These are phyloP conservation scores for Atalantia buxifolia DNA, from an alignment of 345 rosid species.

Conservation along the genomic window DNA sequence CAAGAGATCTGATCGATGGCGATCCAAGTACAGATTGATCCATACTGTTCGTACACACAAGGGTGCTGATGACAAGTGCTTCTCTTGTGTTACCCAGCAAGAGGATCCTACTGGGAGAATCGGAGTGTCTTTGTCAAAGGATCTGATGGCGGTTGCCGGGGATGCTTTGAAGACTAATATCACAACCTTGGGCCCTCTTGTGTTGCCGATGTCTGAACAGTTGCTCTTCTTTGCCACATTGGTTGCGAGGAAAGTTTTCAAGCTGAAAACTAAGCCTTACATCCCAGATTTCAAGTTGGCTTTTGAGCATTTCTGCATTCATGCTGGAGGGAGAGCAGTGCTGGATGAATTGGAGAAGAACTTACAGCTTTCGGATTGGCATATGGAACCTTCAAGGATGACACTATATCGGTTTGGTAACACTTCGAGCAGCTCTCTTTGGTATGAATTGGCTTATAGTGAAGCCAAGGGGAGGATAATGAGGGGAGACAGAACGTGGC, in stretches of 20 bases:
- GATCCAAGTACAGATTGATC: slow-evolving; percentile 44
- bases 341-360: slow-evolving; percentile 54
- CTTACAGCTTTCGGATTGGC: slow-evolving; percentile 49
- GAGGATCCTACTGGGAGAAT: slow-evolving; percentile 41
- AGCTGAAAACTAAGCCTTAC: slow-evolving; percentile 45
- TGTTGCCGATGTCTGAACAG: slow-evolving; percentile 50
- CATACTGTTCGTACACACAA: slow-evolving; percentile 54
- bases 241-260: slow-evolving; percentile 43
- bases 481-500: slow-evolving; percentile 52
- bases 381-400: slow-evolving; percentile 66
- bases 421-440: slow-evolving; percentile 58
- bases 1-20: slow-evolving; percentile 29
- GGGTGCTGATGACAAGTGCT: slow-evolving; percentile 50
- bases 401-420: slow-evolving; percentile 48
- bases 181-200: slow-evolving; percentile 61
- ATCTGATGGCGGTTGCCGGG: slow-evolving; percentile 64
- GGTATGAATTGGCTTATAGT: slow-evolving; percentile 51
- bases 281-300: slow-evolving; percentile 60
- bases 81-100: slow-evolving; percentile 43
- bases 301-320: slow-evolving; percentile 61
- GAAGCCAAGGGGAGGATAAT: slow-evolving; percentile 59
- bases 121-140: slow-evolving; percentile 49
- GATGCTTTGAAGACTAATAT: slow-evolving; percentile 50
- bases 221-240: slow-evolving; percentile 45
- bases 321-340: slow-evolving; percentile 52